Conservation (phyloP, 2,329 filamentous ascomycete genomes). For the Pseudogymnoascus pannorum region DNA sequence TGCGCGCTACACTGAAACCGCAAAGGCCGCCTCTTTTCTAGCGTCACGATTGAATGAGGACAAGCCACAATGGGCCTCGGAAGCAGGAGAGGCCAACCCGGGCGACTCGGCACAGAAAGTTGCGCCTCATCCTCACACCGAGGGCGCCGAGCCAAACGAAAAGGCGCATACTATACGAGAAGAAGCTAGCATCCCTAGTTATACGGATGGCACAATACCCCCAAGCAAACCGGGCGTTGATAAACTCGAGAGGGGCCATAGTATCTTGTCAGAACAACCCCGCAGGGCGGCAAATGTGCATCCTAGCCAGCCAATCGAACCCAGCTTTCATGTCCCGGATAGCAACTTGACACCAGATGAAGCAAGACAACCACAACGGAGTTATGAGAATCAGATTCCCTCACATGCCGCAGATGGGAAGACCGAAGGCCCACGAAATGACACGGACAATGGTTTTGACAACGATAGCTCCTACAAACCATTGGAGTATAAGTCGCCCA, state of each 20-base stretch:
- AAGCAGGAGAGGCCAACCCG: conserved; percentile 14
- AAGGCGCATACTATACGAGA: conserved; percentile 40
- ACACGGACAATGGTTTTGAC: conserved; percentile 28
- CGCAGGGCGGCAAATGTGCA: conserved; percentile 32
- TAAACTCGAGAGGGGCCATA: conserved; percentile 25
- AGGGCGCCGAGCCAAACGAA: conserved; percentile 29
- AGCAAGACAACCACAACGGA: conserved; percentile 38
- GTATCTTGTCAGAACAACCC: conserved; percentile 28
- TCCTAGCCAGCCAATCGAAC: conserved; percentile 19
- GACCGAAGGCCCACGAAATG: conserved; percentile 10
- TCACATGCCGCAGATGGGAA: conserved; percentile 38
- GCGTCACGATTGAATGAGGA: conserved; percentile 49
- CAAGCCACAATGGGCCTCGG: conserved; percentile 24
- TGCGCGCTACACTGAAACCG: conserved; percentile 53
- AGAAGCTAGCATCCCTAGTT: conserved; percentile 34
- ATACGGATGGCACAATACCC: conserved; percentile 45
- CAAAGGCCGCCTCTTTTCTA: conserved; percentile 52
- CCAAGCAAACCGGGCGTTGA: conserved; percentile 24
- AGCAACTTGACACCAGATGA: conserved; percentile 32
- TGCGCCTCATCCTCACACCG: conserved; percentile 21
- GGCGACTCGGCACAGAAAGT: conserved; percentile 17
- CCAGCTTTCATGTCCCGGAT: background rate
- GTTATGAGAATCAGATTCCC: conserved; percentile 46
- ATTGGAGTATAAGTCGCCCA: conserved; percentile 38
- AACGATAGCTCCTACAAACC: conserved; percentile 50